Percentiles rank a stretch among this genome's conserved stretches.
Evolutionary conservation across 352 stramenopile species (phyloP).

Genomic region (Pythium brachiatum): DNA sequence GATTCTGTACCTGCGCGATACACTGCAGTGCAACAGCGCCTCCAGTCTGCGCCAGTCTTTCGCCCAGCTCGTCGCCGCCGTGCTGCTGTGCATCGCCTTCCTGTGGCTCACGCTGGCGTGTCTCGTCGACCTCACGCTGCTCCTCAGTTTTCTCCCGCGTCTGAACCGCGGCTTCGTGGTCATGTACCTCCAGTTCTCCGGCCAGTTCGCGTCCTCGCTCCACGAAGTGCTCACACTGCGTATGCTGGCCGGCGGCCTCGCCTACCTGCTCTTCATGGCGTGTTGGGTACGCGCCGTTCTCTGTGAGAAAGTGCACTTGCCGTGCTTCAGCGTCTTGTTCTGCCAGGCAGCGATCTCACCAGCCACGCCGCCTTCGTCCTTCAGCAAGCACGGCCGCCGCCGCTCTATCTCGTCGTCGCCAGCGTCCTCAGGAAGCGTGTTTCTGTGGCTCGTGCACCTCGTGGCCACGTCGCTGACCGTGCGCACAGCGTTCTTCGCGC

Average conservation of each 20-base stretch:
- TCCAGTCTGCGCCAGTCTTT: neutral
- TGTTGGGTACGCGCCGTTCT: constrained; percentile 6
- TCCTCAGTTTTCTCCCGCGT: constrained; percentile 10
- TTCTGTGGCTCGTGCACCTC: neutral
- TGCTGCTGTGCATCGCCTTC: constrained; percentile 2
- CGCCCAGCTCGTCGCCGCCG: neutral
- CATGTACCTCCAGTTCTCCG: constrained; percentile 16
- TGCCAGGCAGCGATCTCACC: constrained; percentile 1
- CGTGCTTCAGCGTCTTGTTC: neutral
- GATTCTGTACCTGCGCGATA: neutral
- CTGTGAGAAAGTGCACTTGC: neutral
- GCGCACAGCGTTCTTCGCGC: constrained; percentile 5
- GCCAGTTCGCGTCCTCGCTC: constrained; percentile 16
- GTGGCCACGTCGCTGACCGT: neutral
- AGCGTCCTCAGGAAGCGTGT: neutral
- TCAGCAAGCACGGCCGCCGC: neutral
- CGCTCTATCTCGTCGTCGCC: neutral
- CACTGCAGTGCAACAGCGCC: neutral
- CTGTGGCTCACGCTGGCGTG: constrained; percentile 16
- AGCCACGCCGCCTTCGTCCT: neutral
- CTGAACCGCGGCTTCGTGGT: constrained; percentile 16
- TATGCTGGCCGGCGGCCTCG: neutral
- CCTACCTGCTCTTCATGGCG: constrained; percentile 5
- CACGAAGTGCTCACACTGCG: neutral
- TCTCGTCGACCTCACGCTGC: constrained; percentile 15